Conservation (phyloP, 2,329 filamentous ascomycete genomes). For the Byssoonygena ceratinophila region DNA sequence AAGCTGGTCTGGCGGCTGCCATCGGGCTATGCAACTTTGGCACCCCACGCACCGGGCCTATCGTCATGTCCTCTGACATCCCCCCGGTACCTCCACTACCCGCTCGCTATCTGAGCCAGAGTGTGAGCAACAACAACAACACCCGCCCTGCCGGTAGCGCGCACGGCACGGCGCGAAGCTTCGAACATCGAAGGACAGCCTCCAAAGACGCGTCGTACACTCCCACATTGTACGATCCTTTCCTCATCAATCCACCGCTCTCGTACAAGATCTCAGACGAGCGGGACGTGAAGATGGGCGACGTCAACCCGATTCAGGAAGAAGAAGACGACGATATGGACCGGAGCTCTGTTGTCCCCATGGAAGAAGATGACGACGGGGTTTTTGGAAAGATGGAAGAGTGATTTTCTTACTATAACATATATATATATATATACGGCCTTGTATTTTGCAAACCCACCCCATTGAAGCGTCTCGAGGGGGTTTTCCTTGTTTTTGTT, state of each 20-base stretch:
- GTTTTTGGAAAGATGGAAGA: slow-evolving; percentile 97
- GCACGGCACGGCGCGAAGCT: slow-evolving; percentile 43
- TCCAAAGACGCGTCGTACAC: slow-evolving; percentile 24
- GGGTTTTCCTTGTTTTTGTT: neutral
- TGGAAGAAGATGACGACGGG: slow-evolving; percentile 86
- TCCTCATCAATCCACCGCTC: slow-evolving; percentile 36
- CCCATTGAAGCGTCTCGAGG: no score
- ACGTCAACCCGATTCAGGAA: slow-evolving; percentile 33
- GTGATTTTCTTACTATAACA: slow-evolving; percentile 36
- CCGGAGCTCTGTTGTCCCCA: slow-evolving; percentile 46
- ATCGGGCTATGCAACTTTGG: slow-evolving; percentile 83
- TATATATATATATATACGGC: neutral
- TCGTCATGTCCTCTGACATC: slow-evolving; percentile 57
- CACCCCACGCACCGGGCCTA: slow-evolving; percentile 58
- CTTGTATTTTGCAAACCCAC: no score
- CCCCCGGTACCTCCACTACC: slow-evolving; percentile 84
- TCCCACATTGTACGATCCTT: slow-evolving; percentile 33
- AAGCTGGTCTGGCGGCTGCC: slow-evolving; percentile 77
- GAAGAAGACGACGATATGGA: slow-evolving; percentile 55
- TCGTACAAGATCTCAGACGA: slow-evolving; percentile 42
- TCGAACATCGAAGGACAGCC: slow-evolving; percentile 14
- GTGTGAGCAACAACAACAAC: slow-evolving; percentile 50
- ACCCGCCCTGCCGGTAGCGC: slow-evolving; percentile 28
- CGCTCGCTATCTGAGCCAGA: slow-evolving; percentile 59
- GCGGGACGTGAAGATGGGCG: slow-evolving; percentile 59